These are phyloP conservation scores for Anthracocystis walkeri DNA, from an alignment of 1,284 basidiomycete species.

Conservation along the genomic window DNA sequence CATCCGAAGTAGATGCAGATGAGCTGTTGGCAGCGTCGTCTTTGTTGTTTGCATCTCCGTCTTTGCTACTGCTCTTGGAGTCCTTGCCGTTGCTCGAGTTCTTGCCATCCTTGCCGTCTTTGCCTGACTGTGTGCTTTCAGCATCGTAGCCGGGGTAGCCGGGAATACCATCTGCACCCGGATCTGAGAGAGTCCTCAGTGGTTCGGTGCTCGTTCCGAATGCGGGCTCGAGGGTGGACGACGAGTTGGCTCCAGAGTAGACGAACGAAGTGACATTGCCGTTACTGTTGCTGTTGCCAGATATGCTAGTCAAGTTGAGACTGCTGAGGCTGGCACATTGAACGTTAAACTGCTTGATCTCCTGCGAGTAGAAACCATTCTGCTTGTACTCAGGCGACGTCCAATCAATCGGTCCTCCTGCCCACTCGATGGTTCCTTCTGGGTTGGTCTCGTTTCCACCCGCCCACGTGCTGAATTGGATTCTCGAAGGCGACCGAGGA, in stretches of 20 bases:
- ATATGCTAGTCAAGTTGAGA: constrained; percentile 27
- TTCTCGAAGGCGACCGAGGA: constrained; percentile 58
- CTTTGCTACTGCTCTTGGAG: constrained; percentile 4
- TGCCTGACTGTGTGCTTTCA: constrained; percentile 9
- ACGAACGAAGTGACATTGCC: constrained; percentile 56
- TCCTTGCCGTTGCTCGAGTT: constrained; percentile 11
- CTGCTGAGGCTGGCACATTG: constrained; percentile 39
- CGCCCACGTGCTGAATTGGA: constrained; percentile 62
- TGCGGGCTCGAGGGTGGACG: constrained; percentile 34
- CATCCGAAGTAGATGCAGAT: constrained; percentile 5
- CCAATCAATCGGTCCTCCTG: constrained; percentile 59
- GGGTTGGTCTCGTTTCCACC: constrained; percentile 50
- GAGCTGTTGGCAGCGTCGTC: constrained; percentile 12
- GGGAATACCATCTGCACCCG: constrained; percentile 27
- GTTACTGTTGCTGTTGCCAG: constrained; percentile 7
- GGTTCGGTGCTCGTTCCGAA: constrained; percentile 38
- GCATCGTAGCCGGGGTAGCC: constrained; percentile 37
- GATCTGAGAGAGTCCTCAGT: constrained; percentile 29
- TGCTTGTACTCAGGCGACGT: constrained; percentile 43
- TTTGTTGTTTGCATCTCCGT: constrained; percentile 7
- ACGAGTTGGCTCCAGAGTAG: constrained; percentile 56
- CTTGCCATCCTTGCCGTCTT: constrained; percentile 31
- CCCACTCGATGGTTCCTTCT: constrained; percentile 55
- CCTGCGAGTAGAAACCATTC: constrained; percentile 62
- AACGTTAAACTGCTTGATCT: constrained; percentile 56